Evolutionary conservation across 768 basidiomycete genomes (phyloP).

Genomic region (Leucocoprinus sp.): DNA sequence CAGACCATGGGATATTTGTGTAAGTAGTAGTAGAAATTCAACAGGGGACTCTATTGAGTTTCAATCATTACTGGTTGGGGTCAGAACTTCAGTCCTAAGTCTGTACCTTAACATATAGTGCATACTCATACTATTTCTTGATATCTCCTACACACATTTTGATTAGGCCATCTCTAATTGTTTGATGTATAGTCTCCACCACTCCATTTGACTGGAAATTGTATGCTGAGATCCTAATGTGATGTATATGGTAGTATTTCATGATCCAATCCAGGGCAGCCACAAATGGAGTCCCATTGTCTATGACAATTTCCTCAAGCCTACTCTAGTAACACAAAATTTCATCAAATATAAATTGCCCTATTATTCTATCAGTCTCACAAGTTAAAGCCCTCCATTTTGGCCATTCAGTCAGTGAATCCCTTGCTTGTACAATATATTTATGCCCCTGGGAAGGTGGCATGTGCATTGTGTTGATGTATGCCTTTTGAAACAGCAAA

Average conservation of each 20-base stretch:
- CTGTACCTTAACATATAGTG: no score
- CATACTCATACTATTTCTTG: slow-evolving; percentile 20
- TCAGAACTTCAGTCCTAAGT: no score
- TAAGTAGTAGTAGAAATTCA: no score
- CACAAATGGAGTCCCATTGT: slow-evolving; percentile 27
- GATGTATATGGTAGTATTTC: slow-evolving; percentile 18
- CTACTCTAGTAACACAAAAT: slow-evolving; percentile 23
- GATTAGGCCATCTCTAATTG: slow-evolving; percentile 18
- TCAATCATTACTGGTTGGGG: no score
- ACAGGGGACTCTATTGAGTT: no score
- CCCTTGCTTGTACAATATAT: slow-evolving; percentile 29
- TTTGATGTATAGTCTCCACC: slow-evolving; percentile 19
- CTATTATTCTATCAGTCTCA: slow-evolving; percentile 22
- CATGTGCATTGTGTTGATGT: slow-evolving; percentile 35
- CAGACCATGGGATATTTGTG: no score
- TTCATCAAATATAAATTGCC: slow-evolving; percentile 17
- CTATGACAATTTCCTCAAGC: slow-evolving; percentile 28
- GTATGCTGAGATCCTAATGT: slow-evolving; percentile 25
- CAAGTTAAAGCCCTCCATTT: slow-evolving; percentile 21
- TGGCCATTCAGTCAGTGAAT: slow-evolving; percentile 24
- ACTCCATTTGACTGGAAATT: slow-evolving; percentile 24
- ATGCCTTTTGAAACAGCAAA: slow-evolving; percentile 24
- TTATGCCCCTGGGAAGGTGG: slow-evolving; percentile 21
- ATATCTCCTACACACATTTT: slow-evolving; percentile 19
- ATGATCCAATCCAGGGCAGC: slow-evolving; percentile 15